These are phyloP conservation scores for Neurospora sp. DNA, from an alignment of 495 filamentous ascomycete genomes.

Conservation along the genomic window DNA sequence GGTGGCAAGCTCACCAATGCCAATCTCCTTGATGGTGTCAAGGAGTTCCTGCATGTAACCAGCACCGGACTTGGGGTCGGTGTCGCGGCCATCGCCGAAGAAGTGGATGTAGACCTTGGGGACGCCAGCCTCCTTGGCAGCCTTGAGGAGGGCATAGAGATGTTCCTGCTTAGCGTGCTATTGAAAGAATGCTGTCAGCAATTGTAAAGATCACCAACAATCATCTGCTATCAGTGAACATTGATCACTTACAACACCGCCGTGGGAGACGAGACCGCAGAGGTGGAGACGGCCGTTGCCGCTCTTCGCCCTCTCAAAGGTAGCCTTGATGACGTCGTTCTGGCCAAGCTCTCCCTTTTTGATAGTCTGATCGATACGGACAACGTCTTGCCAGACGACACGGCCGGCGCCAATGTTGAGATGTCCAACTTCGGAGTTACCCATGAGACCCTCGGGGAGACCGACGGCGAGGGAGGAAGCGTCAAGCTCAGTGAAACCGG, in stretches of 20 bases:
- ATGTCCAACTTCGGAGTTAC: conserved; percentile 96
- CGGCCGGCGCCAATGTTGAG: conserved; percentile 96
- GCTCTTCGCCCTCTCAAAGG: conserved; percentile 71
- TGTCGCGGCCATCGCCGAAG: conserved; percentile 96
- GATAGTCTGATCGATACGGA: conserved; percentile 90
- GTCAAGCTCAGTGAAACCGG: conserved; percentile 61
- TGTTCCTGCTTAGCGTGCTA: conserved; percentile 90
- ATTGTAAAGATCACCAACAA: not conserved
- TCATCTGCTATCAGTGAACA: not conserved
- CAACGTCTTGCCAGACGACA: conserved; percentile 98
- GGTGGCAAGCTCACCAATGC: conserved; percentile 79
- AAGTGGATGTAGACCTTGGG: conserved; percentile 96
- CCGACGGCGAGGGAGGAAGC: conserved; percentile 94
- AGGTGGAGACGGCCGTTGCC: conserved; percentile 89
- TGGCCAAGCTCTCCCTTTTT: conserved; percentile 77
- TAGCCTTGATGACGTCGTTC: conserved; percentile 66
- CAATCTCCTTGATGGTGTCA: conserved; percentile 68
- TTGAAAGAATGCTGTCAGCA: conserved; percentile 7
- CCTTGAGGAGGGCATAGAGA: conserved; percentile 72
- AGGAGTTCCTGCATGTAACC: conserved; percentile 81
- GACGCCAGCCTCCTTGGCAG: conserved; percentile 78
- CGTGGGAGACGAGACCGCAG: conserved; percentile 81
- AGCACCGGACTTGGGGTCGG: conserved; percentile 83
- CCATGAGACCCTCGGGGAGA: conserved; percentile 94
- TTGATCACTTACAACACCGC: conserved; percentile 62